Conservation (phyloP, 164 flowering plant species). For the Magnolia changhungtana region DNA sequence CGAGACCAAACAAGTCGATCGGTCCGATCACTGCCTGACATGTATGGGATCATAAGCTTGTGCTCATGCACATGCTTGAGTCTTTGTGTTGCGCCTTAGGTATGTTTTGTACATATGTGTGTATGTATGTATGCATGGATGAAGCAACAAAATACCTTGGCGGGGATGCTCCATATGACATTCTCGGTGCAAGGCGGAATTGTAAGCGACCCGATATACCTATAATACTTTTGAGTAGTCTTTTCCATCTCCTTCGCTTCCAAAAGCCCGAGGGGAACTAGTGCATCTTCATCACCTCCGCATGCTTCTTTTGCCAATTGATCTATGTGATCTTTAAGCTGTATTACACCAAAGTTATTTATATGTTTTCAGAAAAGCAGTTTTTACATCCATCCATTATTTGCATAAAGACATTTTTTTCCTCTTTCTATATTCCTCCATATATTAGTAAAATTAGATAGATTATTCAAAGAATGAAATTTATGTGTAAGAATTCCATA, state of each 20-base stretch:
- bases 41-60: background rate
- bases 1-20: too few species aligned
- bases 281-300: conserved; percentile 21
- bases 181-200: conserved; percentile 18
- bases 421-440: too few species aligned
- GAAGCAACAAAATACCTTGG: conserved; percentile 13
- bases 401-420: background rate
- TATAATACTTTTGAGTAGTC: conserved; percentile 26
- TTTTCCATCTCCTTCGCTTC: conserved; percentile 21
- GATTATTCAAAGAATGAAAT: too few species aligned
- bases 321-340: conserved; percentile 24
- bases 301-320: conserved; percentile 29
- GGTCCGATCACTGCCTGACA: background rate
- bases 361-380: background rate
- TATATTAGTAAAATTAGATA: too few species aligned
- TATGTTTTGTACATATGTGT: background rate
- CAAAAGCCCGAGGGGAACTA: conserved; percentile 24
- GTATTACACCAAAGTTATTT: background rate
- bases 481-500: too few species aligned
- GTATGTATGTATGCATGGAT: background rate
- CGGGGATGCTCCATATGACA: conserved; percentile 5
- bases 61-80: background rate
- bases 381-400: background rate
- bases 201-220: conserved; percentile 41
- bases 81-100: background rate